Conservation (phyloP, 768 basidiomycete genomes). For the Termitomyces sp. region DNA sequence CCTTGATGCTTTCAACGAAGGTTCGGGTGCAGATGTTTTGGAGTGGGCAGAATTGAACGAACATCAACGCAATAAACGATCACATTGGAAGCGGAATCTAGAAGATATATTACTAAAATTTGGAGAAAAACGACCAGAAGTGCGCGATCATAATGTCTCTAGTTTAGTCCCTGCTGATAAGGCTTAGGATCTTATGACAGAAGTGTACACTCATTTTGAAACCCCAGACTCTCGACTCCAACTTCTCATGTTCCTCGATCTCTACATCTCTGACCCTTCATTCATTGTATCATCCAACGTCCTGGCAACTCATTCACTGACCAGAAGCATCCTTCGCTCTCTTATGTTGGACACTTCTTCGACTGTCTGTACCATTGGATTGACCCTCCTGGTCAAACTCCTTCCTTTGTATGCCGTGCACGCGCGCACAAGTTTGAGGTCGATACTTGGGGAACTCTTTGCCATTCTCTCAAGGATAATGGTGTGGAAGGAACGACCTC, state of each 20-base stretch:
- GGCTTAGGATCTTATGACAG: conserved; percentile 61
- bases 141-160: conserved; percentile 28
- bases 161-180: conserved; percentile 4
- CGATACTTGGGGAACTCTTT: conserved; percentile 58
- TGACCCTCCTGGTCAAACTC: conserved; percentile 62
- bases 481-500: conserved; percentile 63
- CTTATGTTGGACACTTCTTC: conserved; percentile 72
- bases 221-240: conserved; percentile 61
- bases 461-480: conserved; percentile 64
- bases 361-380: conserved; percentile 56
- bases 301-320: conserved; percentile 56
- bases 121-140: conserved; percentile 58
- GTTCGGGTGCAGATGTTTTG: conserved; percentile 64
- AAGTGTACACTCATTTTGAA: conserved; percentile 58
- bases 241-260: conserved; percentile 59
- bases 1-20: conserved; percentile 71
- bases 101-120: conserved; percentile 69
- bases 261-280: conserved; percentile 47
- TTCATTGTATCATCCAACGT: conserved; percentile 45
- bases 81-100: conserved; percentile 72
- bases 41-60: conserved; percentile 69
- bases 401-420: conserved; percentile 71
- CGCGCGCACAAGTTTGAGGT: conserved; percentile 48
- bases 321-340: conserved; percentile 59
- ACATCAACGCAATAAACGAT: conserved; percentile 51